Conservation (phyloP, 345 rosid species). For the Syzygium aqueum region DNA sequence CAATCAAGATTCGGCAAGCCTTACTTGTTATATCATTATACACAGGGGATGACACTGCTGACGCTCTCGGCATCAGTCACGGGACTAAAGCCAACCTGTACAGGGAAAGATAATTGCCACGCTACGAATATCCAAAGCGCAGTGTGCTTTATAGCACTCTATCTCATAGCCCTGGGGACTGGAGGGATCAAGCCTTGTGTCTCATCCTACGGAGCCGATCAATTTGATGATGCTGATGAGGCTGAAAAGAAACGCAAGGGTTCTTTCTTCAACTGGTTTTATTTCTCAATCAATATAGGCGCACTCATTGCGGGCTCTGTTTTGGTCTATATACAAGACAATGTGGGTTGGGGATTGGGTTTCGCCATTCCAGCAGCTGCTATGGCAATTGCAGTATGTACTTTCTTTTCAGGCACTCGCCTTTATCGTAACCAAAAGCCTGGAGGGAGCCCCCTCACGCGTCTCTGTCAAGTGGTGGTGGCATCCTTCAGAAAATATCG, state of each 20-base stretch:
- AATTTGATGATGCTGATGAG: slow-evolving; percentile 25
- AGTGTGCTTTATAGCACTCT: slow-evolving; percentile 18
- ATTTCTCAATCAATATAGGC: slow-evolving; percentile 21
- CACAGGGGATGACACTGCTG: slow-evolving; percentile 30
- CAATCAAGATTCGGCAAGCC: neutral
- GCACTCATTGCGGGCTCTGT: slow-evolving; percentile 25
- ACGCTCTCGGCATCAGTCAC: slow-evolving; percentile 27
- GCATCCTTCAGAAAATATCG: slow-evolving; percentile 23
- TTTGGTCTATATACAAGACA: slow-evolving; percentile 23
- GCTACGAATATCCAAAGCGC: slow-evolving; percentile 18
- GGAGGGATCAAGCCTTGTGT: slow-evolving; percentile 35
- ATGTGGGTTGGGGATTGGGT: slow-evolving; percentile 32
- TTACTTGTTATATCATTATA: neutral
- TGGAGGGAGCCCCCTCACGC: slow-evolving; percentile 30
- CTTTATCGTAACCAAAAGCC: slow-evolving; percentile 28
- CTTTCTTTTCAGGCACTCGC: slow-evolving; percentile 25
- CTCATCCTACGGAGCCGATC: slow-evolving; percentile 33
- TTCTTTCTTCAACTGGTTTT: slow-evolving; percentile 35
- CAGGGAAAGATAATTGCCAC: slow-evolving; percentile 10
- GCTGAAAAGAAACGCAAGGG: slow-evolving; percentile 23
- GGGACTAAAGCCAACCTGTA: slow-evolving; percentile 22
- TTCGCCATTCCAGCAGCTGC: slow-evolving; percentile 30
- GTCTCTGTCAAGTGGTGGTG: slow-evolving; percentile 20
- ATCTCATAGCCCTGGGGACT: slow-evolving; percentile 27
- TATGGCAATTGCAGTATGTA: slow-evolving; percentile 26